A percentile compares a stretch with the other conserved stretches of the same genome.
Conservation (phyloP, 2,329 filamentous ascomycete species). For the Byssothecium circinans region DNA sequence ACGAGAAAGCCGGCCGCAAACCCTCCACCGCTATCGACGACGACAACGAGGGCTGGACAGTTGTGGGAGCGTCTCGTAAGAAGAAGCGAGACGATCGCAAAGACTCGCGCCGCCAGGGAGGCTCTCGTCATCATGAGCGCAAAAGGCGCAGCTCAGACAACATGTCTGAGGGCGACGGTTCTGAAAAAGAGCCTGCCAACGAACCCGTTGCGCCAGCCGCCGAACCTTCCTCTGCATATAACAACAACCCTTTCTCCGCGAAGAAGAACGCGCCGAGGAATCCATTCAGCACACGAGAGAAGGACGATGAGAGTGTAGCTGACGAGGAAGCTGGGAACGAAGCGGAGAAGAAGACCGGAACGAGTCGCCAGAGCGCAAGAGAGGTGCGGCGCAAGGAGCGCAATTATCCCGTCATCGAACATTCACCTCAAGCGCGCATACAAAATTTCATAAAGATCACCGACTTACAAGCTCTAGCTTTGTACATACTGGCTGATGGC, state of each 20-base stretch:
- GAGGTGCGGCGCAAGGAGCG: conserved; percentile 32
- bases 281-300: conserved; percentile 18
- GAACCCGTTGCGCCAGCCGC: conserved; percentile 1
- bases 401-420: conserved; percentile 50
- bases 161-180: neutral
- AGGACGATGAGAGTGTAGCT: conserved; percentile 3
- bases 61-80: conserved; percentile 28
- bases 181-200: neutral
- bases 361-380: conserved; percentile 8
- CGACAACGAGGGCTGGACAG: conserved; percentile 33
- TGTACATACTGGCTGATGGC: conserved; percentile 64
- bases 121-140: neutral
- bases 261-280: conserved; percentile 19
- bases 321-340: neutral
- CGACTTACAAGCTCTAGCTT: conserved; percentile 59
- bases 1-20: conserved; percentile 14
- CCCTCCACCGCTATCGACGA: conserved; percentile 11
- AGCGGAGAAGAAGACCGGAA: conserved; percentile 4
- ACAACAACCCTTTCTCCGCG: conserved; percentile 21
- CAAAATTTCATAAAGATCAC: conserved; percentile 59
- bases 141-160: conserved; percentile 4
- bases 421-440: conserved; percentile 56
- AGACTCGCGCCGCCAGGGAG: neutral
- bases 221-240: neutral
- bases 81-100: conserved; percentile 19